Conservation (phyloP, 768 basidiomycete species). For the Lactarius sp. region DNA sequence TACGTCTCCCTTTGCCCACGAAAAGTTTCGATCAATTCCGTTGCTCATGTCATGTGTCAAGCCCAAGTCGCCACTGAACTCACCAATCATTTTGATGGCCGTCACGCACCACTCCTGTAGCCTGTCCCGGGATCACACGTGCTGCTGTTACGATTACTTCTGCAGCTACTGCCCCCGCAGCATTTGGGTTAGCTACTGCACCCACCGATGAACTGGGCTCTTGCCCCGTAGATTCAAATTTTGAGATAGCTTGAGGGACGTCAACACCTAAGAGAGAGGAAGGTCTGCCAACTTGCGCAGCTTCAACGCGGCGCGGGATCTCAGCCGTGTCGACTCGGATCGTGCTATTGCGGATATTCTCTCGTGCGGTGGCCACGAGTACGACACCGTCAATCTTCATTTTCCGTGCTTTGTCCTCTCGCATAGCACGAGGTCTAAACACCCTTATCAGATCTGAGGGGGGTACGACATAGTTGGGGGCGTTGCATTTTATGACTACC, state of each 20-base stretch:
- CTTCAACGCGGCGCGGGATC: not conserved
- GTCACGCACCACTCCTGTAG: not conserved
- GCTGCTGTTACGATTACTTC: not conserved
- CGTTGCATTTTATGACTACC: no score
- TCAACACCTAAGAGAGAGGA: not conserved
- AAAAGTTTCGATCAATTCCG: not conserved
- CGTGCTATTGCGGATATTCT: not conserved
- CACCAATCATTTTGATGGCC: not conserved
- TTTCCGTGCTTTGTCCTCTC: not conserved
- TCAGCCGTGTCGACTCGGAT: not conserved
- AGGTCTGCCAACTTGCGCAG: not conserved
- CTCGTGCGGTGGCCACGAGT: not conserved
- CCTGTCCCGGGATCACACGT: not conserved
- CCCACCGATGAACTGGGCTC: not conserved
- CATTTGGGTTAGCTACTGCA: not conserved
- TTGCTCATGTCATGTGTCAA: no score
- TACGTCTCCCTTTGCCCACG: no score
- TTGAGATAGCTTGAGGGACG: not conserved
- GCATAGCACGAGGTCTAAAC: not conserved
- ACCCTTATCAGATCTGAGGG: no score
- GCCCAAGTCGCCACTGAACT: not conserved
- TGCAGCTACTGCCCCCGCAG: not conserved
- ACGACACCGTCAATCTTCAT: constrained; percentile 6
- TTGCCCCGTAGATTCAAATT: not conserved
- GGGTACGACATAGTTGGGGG: no score